A percentile compares a stretch with the other conserved stretches of the same genome.
Evolutionary conservation across 23 red algal species (phyloP).

Genomic region (Chondrus crispus): DNA sequence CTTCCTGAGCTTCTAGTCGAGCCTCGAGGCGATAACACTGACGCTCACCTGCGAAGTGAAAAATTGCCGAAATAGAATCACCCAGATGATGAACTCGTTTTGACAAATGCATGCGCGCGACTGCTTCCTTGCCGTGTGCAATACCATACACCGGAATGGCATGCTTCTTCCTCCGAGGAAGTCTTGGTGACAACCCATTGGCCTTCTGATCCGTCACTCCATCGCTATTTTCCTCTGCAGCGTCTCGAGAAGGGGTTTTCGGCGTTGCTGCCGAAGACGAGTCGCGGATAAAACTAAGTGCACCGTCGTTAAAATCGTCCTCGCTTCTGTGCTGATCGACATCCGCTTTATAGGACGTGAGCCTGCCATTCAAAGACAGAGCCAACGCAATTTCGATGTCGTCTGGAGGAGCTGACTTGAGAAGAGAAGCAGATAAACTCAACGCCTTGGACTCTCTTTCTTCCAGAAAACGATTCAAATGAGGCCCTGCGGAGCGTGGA

Average conservation of each 20-base stretch:
- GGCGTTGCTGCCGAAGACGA: conserved; percentile 2
- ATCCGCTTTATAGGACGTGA: conserved; percentile 76
- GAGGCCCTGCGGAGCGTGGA: conserved; percentile 25
- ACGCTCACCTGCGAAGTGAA: conserved; percentile 52
- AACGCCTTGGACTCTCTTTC: conserved; percentile 19
- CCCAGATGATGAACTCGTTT: conserved; percentile 66
- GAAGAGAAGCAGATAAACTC: conserved; percentile 17
- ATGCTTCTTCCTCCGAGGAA: not conserved
- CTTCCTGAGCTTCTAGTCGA: conserved; percentile 60
- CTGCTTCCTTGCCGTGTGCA: conserved; percentile 7
- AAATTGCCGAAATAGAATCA: conserved; percentile 60
- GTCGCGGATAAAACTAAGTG: conserved; percentile 18
- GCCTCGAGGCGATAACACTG: conserved; percentile 62
- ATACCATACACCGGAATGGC: conserved; percentile 67
- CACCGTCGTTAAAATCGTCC: conserved; percentile 18
- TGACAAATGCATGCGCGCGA: conserved; percentile 70
- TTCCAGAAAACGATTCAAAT: conserved; percentile 52
- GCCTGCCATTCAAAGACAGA: conserved; percentile 75
- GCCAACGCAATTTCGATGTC: conserved; percentile 81
- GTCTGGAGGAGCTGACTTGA: conserved; percentile 42
- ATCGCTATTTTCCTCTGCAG: not conserved
- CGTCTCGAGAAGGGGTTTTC: too few species aligned
- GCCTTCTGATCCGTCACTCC: conserved; percentile 3
- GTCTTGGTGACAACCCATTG: too few species aligned
- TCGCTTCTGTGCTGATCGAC: conserved; percentile 9